A percentile compares a stretch with the other conserved stretches of the same genome.
Conservation (phyloP, 2,329 filamentous ascomycete genomes). For the Hymenoscyphus salicellus region DNA sequence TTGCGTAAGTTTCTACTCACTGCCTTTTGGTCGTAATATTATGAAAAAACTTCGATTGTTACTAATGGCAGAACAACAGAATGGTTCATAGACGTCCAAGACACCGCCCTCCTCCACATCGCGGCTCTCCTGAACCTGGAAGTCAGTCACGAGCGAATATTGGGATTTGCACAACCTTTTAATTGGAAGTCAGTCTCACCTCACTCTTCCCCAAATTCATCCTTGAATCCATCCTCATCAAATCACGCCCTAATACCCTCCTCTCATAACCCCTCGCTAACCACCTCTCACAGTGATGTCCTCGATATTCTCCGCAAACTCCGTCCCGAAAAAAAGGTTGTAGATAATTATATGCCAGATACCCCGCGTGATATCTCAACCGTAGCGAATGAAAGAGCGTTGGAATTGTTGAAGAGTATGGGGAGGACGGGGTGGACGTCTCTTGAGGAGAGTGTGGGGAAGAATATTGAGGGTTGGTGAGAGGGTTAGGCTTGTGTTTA, state of each 20-base stretch:
- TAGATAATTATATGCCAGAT: constrained; percentile 16
- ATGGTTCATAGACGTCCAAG: constrained; percentile 31
- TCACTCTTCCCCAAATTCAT: background rate
- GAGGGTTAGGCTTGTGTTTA: too few species aligned
- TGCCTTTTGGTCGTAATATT: too few species aligned
- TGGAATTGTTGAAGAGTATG: constrained; percentile 21
- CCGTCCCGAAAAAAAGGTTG: constrained; percentile 24
- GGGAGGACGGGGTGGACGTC: constrained; percentile 23
- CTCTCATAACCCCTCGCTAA: background rate
- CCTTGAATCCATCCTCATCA: too few species aligned
- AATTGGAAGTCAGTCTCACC: constrained; percentile 27
- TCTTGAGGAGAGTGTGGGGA: constrained; percentile 17
- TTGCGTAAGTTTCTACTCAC: background rate
- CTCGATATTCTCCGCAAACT: constrained; percentile 28
- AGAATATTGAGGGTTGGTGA: constrained; percentile 12
- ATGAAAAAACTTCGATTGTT: too few species aligned
- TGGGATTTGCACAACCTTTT: constrained; percentile 24
- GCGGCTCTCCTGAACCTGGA: constrained; percentile 31
- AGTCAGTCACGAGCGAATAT: constrained; percentile 25
- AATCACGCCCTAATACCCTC: too few species aligned
- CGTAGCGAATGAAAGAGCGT: constrained; percentile 20
- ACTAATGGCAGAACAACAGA: constrained; percentile 2
- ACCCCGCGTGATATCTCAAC: constrained; percentile 17
- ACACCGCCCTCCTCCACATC: constrained; percentile 34
- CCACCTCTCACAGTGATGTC: constrained; percentile 12